Evolutionary conservation across 2,329 filamentous ascomycete species (phyloP), one percentile per base, ranked within the genome.

Genomic region (Aspergillus fructus): DNA sequence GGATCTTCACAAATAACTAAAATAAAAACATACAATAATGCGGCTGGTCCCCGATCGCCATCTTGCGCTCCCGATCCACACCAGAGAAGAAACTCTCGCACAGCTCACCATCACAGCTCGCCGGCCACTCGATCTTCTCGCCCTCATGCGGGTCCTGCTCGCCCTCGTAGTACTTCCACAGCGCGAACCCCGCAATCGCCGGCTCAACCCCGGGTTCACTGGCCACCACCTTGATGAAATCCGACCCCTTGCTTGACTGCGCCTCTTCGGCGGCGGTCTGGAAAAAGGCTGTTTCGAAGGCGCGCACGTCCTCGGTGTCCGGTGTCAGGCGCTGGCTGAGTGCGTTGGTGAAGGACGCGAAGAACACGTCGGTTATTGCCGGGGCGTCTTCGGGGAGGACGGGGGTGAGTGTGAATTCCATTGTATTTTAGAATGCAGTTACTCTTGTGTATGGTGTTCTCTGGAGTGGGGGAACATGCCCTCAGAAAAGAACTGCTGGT

Each of bases 241-340:
- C 23, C 2, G 9, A 19, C 5, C 9, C 39, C 11, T 12, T 33
- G 3, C 34, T 21, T 7, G 50, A 46, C 5, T 40, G 46, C 0
- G 56, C 41, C 5, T 54, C n/a, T 15, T 56, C 53, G 2, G 49
- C 43, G 2, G 43, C 27, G 7, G 5, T 19, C 2, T 7, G 21
- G 48, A 59, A 61, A 12, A 34, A 17, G 11, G 53, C 30, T 1
- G 42, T 39, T 24, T 34, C 50, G 47, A 52, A 61, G 3, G n/a
- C 52, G 1, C 50, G 53, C 5, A 56, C 53, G 7, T 59, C 59
- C 4, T 50, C 40, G 9, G 53, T 59, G 13, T 15, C 27, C 2
- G 56, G 59, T 7, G 57, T 54, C 13, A 61, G 19, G 17, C 59
- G 59, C 5, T 27, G 40, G 47, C 45, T 61, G 46, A 61, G 56